Evolutionary conservation across 225 moss, liverwort and hornwort species (phyloP), one percentile per base, ranked within the genome.

Genomic region (Sphagnum tenellum): DNA sequence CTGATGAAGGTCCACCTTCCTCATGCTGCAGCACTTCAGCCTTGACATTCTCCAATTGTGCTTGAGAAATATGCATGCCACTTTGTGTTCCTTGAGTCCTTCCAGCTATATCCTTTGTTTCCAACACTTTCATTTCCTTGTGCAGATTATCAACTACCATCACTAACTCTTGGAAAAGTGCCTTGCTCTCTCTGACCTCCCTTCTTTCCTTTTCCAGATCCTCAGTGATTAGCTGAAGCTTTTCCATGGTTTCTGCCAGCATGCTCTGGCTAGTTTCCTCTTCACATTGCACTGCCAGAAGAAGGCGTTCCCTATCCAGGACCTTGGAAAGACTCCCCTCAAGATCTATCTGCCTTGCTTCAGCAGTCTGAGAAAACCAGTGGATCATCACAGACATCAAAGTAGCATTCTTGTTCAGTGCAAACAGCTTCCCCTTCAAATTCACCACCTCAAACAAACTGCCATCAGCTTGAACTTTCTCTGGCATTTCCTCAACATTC

Each of bases 381-480:
- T 8, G 50, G 56, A 81, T 79, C 68, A 89, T 47, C 44, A 85
- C 69, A 29, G 87, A 79, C 69, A 89, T 87, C 69, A 73, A 85
- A 64, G 74, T 61, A 4, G 73, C 67, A 58, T 68, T 84, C 12
- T 64, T 82, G 59, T 77, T 86, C 4, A 77, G 61, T 60, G 80
- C 83, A 52, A 56, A 4, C 13, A 83, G 44, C 49, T 65, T 74
- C 59, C 58, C 68, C 71, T 76, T 71, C 1, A 62, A 59, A 55
- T 59, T 57, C 2, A 71, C 64, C 67, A 72, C 55, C 69, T 72
- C 77, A 51, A 29, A 29, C 29, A 29, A 29, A 29, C 29, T 29
- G 29, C 29, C 29, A 29, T 29, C 29, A 29, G 29, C 29, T 29
- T 29, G 81, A 11, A 71, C 66, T 59, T 72, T 68, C 61, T 50